These are phyloP conservation scores for Torulaspora pretoriensis DNA, from an alignment of 1,139 yeast species.

Conservation along the genomic window DNA sequence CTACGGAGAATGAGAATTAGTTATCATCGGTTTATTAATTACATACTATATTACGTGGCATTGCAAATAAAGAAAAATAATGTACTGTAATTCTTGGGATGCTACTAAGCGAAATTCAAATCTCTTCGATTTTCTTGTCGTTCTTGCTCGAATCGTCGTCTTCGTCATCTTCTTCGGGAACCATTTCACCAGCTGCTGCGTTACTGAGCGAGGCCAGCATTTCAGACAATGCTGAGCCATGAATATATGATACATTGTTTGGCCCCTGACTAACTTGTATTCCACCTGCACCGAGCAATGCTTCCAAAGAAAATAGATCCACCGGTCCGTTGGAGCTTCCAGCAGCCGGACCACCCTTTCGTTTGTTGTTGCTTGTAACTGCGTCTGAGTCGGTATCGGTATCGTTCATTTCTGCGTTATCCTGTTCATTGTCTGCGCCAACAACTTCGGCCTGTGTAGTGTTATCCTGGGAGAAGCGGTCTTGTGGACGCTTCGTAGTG, in stretches of 20 bases:
- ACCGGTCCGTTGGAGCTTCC: constrained; percentile 19
- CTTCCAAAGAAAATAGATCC: constrained; percentile 32
- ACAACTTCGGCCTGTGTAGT: constrained; percentile 2
- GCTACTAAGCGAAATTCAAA: constrained; percentile 6
- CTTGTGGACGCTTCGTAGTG: constrained; percentile 31
- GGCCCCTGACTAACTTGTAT: constrained; percentile 31
- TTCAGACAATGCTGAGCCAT: constrained; percentile 34
- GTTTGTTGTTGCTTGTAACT: constrained; percentile 27
- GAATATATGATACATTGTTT: constrained; percentile 31
- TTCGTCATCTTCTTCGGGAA: constrained; percentile 36
- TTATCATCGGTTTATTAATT: constrained; percentile 9
- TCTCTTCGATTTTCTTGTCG: constrained; percentile 23
- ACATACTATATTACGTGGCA: constrained; percentile 9
- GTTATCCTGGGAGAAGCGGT: constrained; percentile 15
- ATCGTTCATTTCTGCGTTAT: constrained; percentile 29
- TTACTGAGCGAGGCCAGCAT: constrained; percentile 36
- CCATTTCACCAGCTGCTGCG: constrained; percentile 37
- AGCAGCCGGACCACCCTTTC: constrained; percentile 10
- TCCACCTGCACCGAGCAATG: constrained; percentile 34
- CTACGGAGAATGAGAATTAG: constrained; percentile 30
- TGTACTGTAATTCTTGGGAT: constrained; percentile 7
- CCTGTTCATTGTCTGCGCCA: constrained; percentile 13
- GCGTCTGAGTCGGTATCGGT: constrained; percentile 27
- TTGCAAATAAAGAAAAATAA: constrained; percentile 7
- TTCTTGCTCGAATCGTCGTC: constrained; percentile 35